phyloP scores from a whole-genome alignment of 106 monocot species.

The Dioscorea alata region DNA sequence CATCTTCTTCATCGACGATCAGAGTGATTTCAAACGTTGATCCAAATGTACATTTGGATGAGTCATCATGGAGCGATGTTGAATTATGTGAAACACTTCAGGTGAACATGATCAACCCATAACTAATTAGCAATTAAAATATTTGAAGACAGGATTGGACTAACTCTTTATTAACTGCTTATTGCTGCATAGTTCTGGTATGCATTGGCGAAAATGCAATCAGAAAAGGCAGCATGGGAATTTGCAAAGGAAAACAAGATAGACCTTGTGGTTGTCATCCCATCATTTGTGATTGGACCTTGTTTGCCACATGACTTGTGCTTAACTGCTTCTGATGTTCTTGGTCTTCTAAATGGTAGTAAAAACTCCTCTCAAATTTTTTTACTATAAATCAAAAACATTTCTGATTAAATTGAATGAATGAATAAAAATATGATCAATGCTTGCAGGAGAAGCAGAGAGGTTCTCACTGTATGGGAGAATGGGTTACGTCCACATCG shows the following conservation, averaged over 20 bases:
- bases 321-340: conserved; percentile 53
- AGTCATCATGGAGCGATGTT: conserved; percentile 69
- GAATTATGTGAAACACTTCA: conserved; percentile 58
- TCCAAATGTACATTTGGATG: conserved; percentile 36
- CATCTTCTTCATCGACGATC: conserved; percentile 71
- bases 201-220: conserved; percentile 47
- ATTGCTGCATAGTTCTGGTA: conserved; percentile 54
- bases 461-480: conserved; percentile 63
- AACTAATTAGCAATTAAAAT: not conserved
- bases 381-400: not conserved
- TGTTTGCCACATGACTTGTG: conserved; percentile 38
- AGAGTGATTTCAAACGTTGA: conserved; percentile 49
- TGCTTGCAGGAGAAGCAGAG: conserved; percentile 44
- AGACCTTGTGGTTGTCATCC: conserved; percentile 67
- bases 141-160: not conserved
- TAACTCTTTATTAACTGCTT: not conserved
- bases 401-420: not conserved
- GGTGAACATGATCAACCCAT: conserved; percentile 17
- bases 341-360: conserved; percentile 62
- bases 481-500: conserved; percentile 93
- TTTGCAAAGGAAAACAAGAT: conserved; percentile 64
- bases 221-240: conserved; percentile 87
- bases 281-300: conserved; percentile 70
- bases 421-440: not conserved
- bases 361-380: not conserved